Conservation (phyloP, 2,329 filamentous ascomycete genomes). For the Verticillium longisporum region DNA sequence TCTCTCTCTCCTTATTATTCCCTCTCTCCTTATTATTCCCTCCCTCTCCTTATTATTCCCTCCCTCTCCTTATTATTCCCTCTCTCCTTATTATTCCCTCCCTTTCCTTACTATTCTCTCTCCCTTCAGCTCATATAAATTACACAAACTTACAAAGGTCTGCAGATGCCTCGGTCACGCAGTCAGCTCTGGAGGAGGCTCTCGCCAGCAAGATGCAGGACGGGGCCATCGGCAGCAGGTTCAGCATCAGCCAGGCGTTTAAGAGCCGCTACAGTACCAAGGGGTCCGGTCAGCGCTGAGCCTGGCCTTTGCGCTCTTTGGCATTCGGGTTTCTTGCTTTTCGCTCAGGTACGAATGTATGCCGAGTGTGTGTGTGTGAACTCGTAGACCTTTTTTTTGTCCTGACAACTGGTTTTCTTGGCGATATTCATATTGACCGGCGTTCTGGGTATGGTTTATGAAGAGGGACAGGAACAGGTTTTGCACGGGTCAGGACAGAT, state of each 20-base stretch:
- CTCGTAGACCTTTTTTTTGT: no score
- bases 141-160: background rate
- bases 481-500: background rate
- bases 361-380: no score
- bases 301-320: background rate
- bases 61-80: no score
- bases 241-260: slow-evolving; percentile 64
- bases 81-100: no score
- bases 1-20: no score
- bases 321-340: no score
- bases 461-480: background rate
- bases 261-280: slow-evolving; percentile 51
- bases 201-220: slow-evolving; percentile 66
- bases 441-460: slow-evolving; percentile 9
- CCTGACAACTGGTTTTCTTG: no score
- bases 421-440: background rate
- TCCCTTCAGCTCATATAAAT: no score
- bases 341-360: no score
- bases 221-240: slow-evolving; percentile 50
- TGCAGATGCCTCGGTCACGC: slow-evolving; percentile 70
- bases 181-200: slow-evolving; percentile 73
- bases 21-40: no score
- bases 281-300: slow-evolving; percentile 6
- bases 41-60: no score
- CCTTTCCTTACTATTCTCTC: no score